A percentile compares a stretch with the other conserved stretches of the same genome.
phyloP scores from a whole-genome alignment of 306 rosid species.

The Medicago lupulina region DNA sequence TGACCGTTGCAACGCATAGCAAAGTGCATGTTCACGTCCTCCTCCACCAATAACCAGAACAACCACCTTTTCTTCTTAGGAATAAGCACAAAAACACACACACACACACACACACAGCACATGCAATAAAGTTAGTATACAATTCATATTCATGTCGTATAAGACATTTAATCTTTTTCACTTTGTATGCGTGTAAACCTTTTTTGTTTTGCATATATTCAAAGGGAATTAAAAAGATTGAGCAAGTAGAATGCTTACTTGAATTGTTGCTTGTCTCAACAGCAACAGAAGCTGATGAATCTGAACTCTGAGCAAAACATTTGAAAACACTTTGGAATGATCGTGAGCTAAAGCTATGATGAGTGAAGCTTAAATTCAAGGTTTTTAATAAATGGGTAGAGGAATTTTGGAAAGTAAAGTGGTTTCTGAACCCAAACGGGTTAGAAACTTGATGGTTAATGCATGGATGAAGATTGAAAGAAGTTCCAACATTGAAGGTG shows the following conservation, averaged over 20 bases:
- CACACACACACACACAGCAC: no score
- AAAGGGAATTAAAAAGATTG: not conserved
- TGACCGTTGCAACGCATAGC: conserved; percentile 89
- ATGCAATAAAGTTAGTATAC: not conserved
- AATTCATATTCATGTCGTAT: not conserved
- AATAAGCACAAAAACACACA: conserved; percentile 1
- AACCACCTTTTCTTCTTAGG: conserved; percentile 53
- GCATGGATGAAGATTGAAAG: conserved; percentile 39
- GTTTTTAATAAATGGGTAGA: conserved; percentile 33
- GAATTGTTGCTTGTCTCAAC: conserved; percentile 21
- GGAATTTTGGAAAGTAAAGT: conserved; percentile 31
- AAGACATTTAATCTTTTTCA: no score
- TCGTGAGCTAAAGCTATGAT: conserved; percentile 10
- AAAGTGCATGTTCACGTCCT: conserved; percentile 95
- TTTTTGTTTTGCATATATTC: no score
- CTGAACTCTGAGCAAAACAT: conserved; percentile 38
- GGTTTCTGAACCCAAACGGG: conserved; percentile 21
- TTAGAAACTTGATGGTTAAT: conserved; percentile 36
- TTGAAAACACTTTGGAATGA: conserved; percentile 25
- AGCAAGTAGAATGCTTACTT: conserved; percentile 41
- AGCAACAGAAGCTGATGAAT: conserved; percentile 41
- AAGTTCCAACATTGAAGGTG: conserved; percentile 48
- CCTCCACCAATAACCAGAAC: conserved; percentile 96
- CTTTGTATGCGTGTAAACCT: no score
- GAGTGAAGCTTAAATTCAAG: conserved; percentile 32